Percentiles rank a stretch among this genome's conserved stretches.
Conservation (phyloP, 2,329 filamentous ascomycete genomes). For the Penicillium sp. region DNA sequence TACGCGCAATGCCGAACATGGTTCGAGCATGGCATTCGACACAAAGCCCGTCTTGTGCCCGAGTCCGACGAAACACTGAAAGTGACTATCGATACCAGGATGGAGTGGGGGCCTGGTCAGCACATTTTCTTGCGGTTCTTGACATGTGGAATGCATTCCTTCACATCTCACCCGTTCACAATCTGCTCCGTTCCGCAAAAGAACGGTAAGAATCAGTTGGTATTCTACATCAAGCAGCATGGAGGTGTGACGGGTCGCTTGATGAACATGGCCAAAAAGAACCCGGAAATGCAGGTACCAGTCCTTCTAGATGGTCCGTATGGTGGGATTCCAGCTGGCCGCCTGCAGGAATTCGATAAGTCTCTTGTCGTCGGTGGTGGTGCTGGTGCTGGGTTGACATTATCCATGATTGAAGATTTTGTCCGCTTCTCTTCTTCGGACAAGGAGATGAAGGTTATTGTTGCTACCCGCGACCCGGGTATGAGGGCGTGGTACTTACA, state of each 20-base stretch:
- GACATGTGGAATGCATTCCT: slow-evolving; percentile 40
- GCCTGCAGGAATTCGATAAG: slow-evolving; percentile 42
- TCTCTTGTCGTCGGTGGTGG: slow-evolving; percentile 56
- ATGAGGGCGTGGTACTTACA: slow-evolving; percentile 18
- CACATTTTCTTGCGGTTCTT: slow-evolving; percentile 57
- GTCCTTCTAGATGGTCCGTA: slow-evolving; percentile 62
- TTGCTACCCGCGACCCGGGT: slow-evolving; percentile 17
- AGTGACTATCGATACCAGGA: slow-evolving; percentile 46
- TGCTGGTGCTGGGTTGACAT: slow-evolving; percentile 55
- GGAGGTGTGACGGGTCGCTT: slow-evolving; percentile 53
- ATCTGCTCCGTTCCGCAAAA: slow-evolving; percentile 51
- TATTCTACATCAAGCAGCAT: slow-evolving; percentile 56
- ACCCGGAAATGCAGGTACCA: slow-evolving; percentile 39
- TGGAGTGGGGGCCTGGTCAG: slow-evolving; percentile 54
- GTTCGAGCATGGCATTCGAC: slow-evolving; percentile 51
- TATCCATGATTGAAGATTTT: slow-evolving; percentile 46
- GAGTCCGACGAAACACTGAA: slow-evolving; percentile 45
- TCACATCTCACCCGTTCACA: slow-evolving; percentile 57
- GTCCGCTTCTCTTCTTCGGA: not conserved
- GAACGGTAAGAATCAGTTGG: slow-evolving; percentile 39
- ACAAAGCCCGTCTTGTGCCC: slow-evolving; percentile 44
- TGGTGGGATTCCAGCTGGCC: slow-evolving; percentile 48
- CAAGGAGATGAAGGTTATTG: slow-evolving; percentile 16
- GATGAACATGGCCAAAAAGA: slow-evolving; percentile 38
- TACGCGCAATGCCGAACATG: slow-evolving; percentile 50